These are phyloP conservation scores for Selaginella tamariscina DNA, from an alignment of 75 land plant genomes.

Conservation along the genomic window DNA sequence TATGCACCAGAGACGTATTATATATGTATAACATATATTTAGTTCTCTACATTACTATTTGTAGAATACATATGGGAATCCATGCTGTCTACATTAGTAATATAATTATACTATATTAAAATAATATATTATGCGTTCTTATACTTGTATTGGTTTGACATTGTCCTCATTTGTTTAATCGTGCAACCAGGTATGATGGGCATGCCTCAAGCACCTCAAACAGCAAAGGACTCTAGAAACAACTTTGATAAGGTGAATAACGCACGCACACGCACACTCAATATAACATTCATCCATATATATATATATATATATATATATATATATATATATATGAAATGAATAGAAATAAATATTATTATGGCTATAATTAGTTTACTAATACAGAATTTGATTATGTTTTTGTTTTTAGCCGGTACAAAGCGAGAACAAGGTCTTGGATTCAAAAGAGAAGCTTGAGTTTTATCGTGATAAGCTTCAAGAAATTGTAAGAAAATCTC, in stretches of 20 bases:
- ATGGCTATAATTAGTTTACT: too few relatives aligned
- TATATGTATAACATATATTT: too few relatives aligned
- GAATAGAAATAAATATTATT: not conserved
- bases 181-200: not conserved
- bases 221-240: too few relatives aligned
- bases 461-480: slow-evolving; percentile 85
- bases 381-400: too few relatives aligned
- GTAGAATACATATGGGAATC: too few relatives aligned
- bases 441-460: slow-evolving; percentile 79
- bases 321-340: not conserved
- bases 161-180: not conserved
- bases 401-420: slow-evolving; percentile 16
- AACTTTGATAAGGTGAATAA: too few relatives aligned
- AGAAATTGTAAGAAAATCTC: slow-evolving; percentile 59
- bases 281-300: not conserved
- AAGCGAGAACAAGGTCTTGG: slow-evolving; percentile 41
- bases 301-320: too few relatives aligned
- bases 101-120: too few relatives aligned
- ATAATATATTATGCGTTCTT: too few relatives aligned
- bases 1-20: too few relatives aligned
- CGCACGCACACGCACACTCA: not conserved
- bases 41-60: too few relatives aligned
- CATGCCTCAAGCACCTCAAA: not conserved
- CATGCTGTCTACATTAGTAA: too few relatives aligned
- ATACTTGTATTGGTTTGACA: not conserved